Evolutionary conservation across 2,329 filamentous ascomycete species (phyloP).

Genomic region (Didymella glomerata): DNA sequence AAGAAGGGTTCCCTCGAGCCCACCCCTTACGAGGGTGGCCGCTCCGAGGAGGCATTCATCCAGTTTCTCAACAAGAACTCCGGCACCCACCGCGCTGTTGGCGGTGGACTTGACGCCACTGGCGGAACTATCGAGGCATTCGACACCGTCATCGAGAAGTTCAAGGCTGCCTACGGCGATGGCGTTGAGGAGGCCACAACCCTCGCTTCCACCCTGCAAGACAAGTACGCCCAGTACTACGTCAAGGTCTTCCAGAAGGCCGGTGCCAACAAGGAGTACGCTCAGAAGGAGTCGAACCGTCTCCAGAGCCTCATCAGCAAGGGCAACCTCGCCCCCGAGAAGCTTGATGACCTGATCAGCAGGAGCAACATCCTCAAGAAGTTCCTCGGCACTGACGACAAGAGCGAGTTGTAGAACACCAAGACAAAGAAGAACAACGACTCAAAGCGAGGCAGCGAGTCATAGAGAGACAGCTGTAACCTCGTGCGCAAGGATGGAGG

Average conservation of each 20-base stretch:
- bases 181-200: slow-evolving; percentile 76
- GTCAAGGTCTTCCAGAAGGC: slow-evolving; percentile 89
- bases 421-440: neutral
- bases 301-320: slow-evolving; percentile 83
- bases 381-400: slow-evolving; percentile 70
- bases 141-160: slow-evolving; percentile 78
- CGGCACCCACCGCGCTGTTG: slow-evolving; percentile 82
- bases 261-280: slow-evolving; percentile 77
- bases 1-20: slow-evolving; percentile 79
- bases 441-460: neutral
- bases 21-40: slow-evolving; percentile 76
- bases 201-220: slow-evolving; percentile 71
- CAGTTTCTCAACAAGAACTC: slow-evolving; percentile 87
- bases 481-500: neutral
- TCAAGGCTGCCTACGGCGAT: slow-evolving; percentile 67
- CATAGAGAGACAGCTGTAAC: neutral
- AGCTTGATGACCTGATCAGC: slow-evolving; percentile 85
- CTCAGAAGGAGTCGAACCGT: slow-evolving; percentile 83
- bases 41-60: slow-evolving; percentile 78
- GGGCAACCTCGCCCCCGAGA: slow-evolving; percentile 83
- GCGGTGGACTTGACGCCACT: slow-evolving; percentile 78
- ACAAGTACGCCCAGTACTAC: slow-evolving; percentile 94
- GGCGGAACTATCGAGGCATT: slow-evolving; percentile 85
- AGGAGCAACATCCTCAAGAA: slow-evolving; percentile 87
- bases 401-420: slow-evolving; percentile 72